Conservation (phyloP, 805 yeast species). For the Lachancea lanzarotensis region DNA sequence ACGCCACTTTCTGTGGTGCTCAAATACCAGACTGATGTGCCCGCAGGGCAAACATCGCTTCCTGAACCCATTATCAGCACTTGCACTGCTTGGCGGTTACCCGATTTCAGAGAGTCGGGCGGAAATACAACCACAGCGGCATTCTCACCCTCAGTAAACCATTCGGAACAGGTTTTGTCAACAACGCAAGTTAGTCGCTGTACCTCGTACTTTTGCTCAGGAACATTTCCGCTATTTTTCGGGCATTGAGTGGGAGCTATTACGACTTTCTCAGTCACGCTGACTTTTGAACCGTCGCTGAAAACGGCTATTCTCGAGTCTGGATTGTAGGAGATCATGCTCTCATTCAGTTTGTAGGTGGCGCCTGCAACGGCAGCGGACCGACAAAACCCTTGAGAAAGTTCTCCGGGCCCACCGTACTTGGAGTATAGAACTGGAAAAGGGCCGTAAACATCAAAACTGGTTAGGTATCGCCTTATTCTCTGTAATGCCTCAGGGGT, state of each 20-base stretch:
- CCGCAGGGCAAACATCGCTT: slow-evolving; percentile 79
- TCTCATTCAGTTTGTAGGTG: slow-evolving; percentile 76
- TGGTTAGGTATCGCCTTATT: slow-evolving; percentile 73
- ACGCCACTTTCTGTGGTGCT: slow-evolving; percentile 67
- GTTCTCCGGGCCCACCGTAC: slow-evolving; percentile 94
- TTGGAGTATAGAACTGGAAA: slow-evolving; percentile 90
- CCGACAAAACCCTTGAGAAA: slow-evolving; percentile 94
- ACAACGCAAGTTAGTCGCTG: slow-evolving; percentile 79
- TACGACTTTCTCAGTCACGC: slow-evolving; percentile 72
- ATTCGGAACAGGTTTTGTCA: slow-evolving; percentile 78
- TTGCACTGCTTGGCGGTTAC: slow-evolving; percentile 73
- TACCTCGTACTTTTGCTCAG: slow-evolving; percentile 46
- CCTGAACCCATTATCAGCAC: slow-evolving; percentile 83
- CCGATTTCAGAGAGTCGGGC: slow-evolving; percentile 61
- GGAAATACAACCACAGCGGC: slow-evolving; percentile 92
- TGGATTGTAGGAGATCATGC: slow-evolving; percentile 59
- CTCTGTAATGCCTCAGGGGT: slow-evolving; percentile 74
- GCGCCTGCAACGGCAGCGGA: slow-evolving; percentile 98
- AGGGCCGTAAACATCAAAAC: slow-evolving; percentile 87
- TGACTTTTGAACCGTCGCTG: slow-evolving; percentile 67
- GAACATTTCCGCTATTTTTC: slow-evolving; percentile 35
- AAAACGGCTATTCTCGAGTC: slow-evolving; percentile 59
- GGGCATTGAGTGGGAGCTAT: slow-evolving; percentile 67
- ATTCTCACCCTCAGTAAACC: slow-evolving; percentile 82
- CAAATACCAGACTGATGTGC: slow-evolving; percentile 85